Evolutionary conservation across 1,284 basidiomycete genomes (phyloP).

Genomic region (Ceratobasidium sp.): DNA sequence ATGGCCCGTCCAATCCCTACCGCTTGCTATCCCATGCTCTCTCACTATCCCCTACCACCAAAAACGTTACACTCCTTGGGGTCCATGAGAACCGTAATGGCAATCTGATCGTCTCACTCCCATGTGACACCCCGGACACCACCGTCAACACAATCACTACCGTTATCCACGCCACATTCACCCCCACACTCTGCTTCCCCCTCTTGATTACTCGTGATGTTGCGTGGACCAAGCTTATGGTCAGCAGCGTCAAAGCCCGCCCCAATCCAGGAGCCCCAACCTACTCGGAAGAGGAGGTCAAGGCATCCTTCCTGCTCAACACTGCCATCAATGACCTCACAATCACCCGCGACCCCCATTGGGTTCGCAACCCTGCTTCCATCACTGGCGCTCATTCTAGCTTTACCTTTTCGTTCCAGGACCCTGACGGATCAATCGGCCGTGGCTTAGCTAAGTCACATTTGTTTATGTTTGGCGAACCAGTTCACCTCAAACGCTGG

Average conservation of each 20-base stretch:
- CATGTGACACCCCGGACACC: neutral
- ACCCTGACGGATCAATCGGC: neutral
- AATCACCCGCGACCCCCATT: too few species aligned
- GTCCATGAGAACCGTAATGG: neutral
- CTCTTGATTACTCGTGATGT: too few species aligned
- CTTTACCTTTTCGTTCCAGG: neutral
- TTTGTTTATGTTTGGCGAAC: neutral
- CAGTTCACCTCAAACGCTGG: neutral
- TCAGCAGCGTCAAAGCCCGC: too few species aligned
- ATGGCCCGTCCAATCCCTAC: neutral
- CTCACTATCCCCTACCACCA: neutral
- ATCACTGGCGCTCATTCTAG: neutral
- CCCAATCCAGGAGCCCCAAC: too few species aligned
- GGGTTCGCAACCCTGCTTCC: neutral
- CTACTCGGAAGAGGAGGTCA: too few species aligned
- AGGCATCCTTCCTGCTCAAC: too few species aligned
- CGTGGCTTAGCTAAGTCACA: neutral
- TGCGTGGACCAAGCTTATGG: too few species aligned
- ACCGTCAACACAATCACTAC: neutral
- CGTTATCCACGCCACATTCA: too few species aligned
- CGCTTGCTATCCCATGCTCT: neutral
- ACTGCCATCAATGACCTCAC: too few species aligned
- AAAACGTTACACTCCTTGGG: neutral
- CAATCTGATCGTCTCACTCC: neutral
- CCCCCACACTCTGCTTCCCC: too few species aligned